phyloP scores from a whole-genome alignment of 441 rosid genomes.

The Bocquillonia castaneifolia region DNA sequence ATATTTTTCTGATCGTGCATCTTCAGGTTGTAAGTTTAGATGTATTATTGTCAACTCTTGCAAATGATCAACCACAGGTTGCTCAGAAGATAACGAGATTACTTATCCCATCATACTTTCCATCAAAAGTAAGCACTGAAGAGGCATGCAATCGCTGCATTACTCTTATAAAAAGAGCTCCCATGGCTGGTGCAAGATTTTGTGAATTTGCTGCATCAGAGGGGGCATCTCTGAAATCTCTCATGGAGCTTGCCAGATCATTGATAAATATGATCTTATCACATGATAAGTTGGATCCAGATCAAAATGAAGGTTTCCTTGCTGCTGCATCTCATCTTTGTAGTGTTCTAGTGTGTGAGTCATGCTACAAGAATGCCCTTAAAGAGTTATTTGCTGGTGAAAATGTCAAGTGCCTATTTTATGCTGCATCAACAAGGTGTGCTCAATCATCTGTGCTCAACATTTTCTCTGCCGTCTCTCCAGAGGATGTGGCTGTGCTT shows the following conservation, averaged over 20 bases:
- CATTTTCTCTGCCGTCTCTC: slow-evolving; percentile 47
- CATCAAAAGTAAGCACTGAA: slow-evolving; percentile 54
- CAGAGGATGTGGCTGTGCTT: slow-evolving; percentile 45
- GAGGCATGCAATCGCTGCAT: slow-evolving; percentile 85
- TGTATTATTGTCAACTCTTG: slow-evolving; percentile 56
- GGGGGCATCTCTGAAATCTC: slow-evolving; percentile 58
- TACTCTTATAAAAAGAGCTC: slow-evolving; percentile 73
- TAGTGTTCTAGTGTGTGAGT: slow-evolving; percentile 46
- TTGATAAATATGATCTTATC: slow-evolving; percentile 51
- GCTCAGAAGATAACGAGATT: slow-evolving; percentile 67
- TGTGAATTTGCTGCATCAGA: slow-evolving; percentile 62
- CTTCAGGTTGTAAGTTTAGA: slow-evolving; percentile 75
- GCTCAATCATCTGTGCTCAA: slow-evolving; percentile 63
- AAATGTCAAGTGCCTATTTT: slow-evolving; percentile 48
- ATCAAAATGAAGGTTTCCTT: slow-evolving; percentile 73
- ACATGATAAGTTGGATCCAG: slow-evolving; percentile 38
- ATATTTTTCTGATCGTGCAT: slow-evolving; percentile 19
- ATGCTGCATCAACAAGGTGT: slow-evolving; percentile 53
- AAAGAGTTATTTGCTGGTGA: slow-evolving; percentile 51
- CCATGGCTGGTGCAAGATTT: slow-evolving; percentile 87
- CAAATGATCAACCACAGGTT: slow-evolving; percentile 68
- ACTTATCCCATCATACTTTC: slow-evolving; percentile 89
- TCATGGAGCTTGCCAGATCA: slow-evolving; percentile 61
- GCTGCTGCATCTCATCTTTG: slow-evolving; percentile 54
- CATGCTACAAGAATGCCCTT: slow-evolving; percentile 44